These are phyloP conservation scores for Ochromonas danica DNA, from an alignment of 108 stramenopile genomes.

Conservation along the genomic window DNA sequence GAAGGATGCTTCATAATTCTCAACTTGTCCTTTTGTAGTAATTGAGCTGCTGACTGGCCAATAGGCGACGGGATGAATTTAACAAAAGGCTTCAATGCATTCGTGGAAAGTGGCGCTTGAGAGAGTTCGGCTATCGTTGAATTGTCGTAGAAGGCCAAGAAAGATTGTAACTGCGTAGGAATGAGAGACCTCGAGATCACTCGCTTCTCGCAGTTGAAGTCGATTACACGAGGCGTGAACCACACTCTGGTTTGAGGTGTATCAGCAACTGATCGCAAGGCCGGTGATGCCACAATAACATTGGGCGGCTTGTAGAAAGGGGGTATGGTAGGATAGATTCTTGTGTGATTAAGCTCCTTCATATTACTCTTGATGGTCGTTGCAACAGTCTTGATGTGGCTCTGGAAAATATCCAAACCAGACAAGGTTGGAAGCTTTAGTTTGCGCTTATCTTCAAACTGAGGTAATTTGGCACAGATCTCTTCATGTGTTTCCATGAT, in stretches of 20 bases:
- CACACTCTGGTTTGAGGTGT: neutral
- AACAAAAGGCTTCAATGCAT: neutral
- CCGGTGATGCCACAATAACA: neutral
- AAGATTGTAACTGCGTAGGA: neutral
- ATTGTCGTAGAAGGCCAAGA: neutral
- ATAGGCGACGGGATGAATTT: neutral
- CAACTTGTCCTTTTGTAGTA: neutral
- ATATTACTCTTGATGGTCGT: neutral
- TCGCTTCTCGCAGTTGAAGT: conserved; percentile 2
- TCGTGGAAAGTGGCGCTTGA: conserved; percentile 8
- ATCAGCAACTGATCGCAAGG: neutral
- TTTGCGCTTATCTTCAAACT: conserved; percentile 89
- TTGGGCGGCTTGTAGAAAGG: neutral
- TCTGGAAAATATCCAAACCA: conserved; percentile 84
- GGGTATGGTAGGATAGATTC: conserved; percentile 23
- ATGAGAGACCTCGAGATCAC: neutral
- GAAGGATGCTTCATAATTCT: conserved; percentile 38
- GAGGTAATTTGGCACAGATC: conserved; percentile 77
- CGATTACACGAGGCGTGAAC: conserved; percentile 35
- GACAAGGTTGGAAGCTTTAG: conserved; percentile 86
- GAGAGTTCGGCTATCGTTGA: conserved; percentile 12
- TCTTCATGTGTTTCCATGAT: conserved; percentile 85
- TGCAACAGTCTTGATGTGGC: conserved; percentile 63
- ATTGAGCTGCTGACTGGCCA: neutral
- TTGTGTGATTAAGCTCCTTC: neutral